Percentiles rank a stretch among this genome's conserved stretches.
phyloP scores from a whole-genome alignment of 2,329 filamentous ascomycete species.

The Colletotrichum aenigma region DNA sequence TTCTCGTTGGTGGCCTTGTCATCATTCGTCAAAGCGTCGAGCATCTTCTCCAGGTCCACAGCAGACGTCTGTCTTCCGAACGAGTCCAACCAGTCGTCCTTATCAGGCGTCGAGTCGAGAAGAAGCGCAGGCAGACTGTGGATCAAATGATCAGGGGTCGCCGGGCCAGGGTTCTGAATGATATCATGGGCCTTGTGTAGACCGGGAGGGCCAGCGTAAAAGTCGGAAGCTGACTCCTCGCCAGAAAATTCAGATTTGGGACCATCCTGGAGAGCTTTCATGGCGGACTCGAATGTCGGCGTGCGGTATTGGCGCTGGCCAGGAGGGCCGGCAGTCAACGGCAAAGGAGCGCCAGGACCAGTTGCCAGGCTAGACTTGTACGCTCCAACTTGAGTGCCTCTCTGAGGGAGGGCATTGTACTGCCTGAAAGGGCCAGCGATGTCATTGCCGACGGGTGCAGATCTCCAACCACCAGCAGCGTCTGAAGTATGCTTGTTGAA shows the following conservation, averaged over 20 bases:
- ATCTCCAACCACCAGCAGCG: not conserved
- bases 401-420: not conserved
- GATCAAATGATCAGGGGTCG: not conserved
- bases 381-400: constrained; percentile 14
- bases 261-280: constrained; percentile 35
- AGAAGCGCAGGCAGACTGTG: not conserved
- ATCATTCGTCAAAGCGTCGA: constrained; percentile 26
- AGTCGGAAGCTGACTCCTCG: constrained; percentile 25
- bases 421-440: constrained; percentile 3
- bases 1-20: constrained; percentile 31
- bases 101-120: not conserved
- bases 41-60: not conserved
- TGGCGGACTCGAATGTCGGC: constrained; percentile 43
- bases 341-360: constrained; percentile 49
- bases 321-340: constrained; percentile 59
- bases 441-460: not conserved
- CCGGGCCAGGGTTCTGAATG: not conserved
- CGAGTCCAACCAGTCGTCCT: not conserved
- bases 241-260: constrained; percentile 24
- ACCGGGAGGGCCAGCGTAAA: constrained; percentile 25
- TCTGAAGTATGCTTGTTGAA: not conserved
- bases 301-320: constrained; percentile 55
- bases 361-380: constrained; percentile 29
- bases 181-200: constrained; percentile 19
- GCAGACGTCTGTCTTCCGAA: not conserved